Evolutionary conservation across 352 stramenopile species (phyloP), one percentile per base, ranked within the genome.

Genomic region (Globisporangium sylvaticum): DNA sequence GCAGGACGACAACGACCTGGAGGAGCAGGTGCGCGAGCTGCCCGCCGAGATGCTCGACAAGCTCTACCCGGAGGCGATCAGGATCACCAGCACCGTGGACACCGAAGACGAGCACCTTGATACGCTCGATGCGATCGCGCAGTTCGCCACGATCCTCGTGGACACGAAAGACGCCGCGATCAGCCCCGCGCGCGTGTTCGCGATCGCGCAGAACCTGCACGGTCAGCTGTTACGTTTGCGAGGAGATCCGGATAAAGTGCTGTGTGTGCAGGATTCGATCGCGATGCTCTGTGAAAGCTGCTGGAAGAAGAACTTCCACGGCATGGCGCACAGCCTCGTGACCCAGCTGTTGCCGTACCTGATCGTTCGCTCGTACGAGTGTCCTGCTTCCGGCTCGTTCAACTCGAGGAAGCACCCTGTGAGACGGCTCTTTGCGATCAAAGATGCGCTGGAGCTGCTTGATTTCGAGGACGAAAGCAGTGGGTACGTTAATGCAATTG

Each of bases 401-500:
- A 81, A 82, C 57, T 80, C 80, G 10, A 89, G 88, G 62, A 86
- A 81, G 31, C 87, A 94, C 32, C 82, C 78, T 6, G 88, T 94
- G 59, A 81, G 87, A 22, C 80, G 88, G 4, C 78, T 95, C 37
- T 92, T 80, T 68, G 80, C 79, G 1, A 79, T 95, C 32, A 90
- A 89, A 39, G 86, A 95, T 57, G 84, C 88, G 37, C 72, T 95
- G 24, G 74, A 83, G 53, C 72, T 93, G 25, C 75, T 95, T 18
- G 88, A 95, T 59, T 93, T 95, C 69, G 84, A 94, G 24, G 86
- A 95, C 54, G 79, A 91, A 31, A 94, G 83, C 69, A 92, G 84
- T 65, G 76, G 77, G 77, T 87, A 68, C 56, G 74, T 68, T 12
- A 1, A 4, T 32, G 4, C 20, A 1, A 39, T 54, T 53, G 12